phyloP scores from a whole-genome alignment of 768 basidiomycete genomes.

The Leccinum boreale region DNA sequence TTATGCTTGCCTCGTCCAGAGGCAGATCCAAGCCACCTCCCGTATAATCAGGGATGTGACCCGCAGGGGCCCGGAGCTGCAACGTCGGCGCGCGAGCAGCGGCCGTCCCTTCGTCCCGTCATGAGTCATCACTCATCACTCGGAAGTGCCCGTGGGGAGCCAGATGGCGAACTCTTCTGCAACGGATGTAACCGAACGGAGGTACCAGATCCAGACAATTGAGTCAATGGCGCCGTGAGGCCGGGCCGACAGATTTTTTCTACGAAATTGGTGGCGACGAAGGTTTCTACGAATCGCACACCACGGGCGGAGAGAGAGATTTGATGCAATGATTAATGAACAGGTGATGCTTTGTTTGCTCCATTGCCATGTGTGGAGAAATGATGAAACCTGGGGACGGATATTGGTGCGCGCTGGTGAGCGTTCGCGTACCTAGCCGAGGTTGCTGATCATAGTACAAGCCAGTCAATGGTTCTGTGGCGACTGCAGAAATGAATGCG shows the following conservation, averaged over 20 bases:
- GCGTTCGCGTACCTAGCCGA: constrained; percentile 17
- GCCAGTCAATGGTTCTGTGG: background rate
- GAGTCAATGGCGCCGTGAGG: constrained; percentile 3
- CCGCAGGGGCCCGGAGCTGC: background rate
- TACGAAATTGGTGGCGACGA: background rate
- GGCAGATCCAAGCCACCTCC: background rate
- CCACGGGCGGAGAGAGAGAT: background rate
- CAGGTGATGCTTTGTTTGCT: background rate
- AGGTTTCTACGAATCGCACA: background rate
- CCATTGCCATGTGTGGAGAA: background rate
- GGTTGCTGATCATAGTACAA: constrained; percentile 1
- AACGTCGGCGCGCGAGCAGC: constrained; percentile 1
- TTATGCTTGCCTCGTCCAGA: constrained; percentile 2
- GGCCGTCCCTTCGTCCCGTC: background rate
- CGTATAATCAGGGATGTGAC: background rate
- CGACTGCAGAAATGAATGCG: background rate
- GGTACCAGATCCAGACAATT: constrained; percentile 21
- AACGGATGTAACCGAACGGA: constrained; percentile 29
- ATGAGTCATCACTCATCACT: constrained; percentile 10
- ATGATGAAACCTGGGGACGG: constrained; percentile 3
- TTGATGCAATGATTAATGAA: background rate
- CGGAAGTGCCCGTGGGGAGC: constrained; percentile 24
- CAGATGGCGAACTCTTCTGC: constrained; percentile 8
- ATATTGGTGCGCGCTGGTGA: background rate
- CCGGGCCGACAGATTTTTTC: constrained; percentile 7